Conservation (phyloP, 2,329 filamentous ascomycete genomes). For the Colletotrichum scovillei region DNA sequence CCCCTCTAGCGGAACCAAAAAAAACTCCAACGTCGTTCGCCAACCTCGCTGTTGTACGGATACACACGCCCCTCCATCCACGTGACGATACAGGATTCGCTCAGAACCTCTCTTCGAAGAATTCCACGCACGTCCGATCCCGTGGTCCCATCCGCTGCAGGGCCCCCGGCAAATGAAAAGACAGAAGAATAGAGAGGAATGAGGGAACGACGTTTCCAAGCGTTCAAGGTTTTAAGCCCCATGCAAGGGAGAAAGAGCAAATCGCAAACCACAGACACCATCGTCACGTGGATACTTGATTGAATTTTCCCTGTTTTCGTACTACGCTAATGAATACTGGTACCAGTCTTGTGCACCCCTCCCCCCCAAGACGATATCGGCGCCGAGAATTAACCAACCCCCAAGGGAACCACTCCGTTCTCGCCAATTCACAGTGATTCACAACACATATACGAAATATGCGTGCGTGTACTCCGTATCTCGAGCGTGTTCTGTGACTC, state of each 20-base stretch:
- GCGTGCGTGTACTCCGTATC: not conserved
- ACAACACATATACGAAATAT: conserved; percentile 5
- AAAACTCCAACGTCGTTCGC: conserved; percentile 6
- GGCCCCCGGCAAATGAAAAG: not conserved
- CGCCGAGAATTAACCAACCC: not conserved
- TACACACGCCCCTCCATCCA: conserved; percentile 4
- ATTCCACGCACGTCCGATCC: conserved; percentile 19
- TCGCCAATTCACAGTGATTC: conserved; percentile 33
- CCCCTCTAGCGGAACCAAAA: conserved; percentile 2
- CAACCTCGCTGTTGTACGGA: not conserved
- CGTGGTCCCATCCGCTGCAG: conserved; percentile 20
- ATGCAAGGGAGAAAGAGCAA: conserved; percentile 3
- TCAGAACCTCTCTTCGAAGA: not conserved
- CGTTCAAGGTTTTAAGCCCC: not conserved
- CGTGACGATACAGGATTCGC: conserved; percentile 17
- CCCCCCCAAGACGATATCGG: not conserved
- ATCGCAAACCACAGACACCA: conserved; percentile 21
- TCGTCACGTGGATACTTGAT: conserved; percentile 29
- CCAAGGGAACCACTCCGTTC: conserved; percentile 3
- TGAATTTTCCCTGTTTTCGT: conserved; percentile 21
- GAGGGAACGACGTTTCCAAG: not conserved
- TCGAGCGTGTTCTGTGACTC: conserved; percentile 17
- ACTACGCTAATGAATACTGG: not conserved
- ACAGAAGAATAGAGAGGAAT: not conserved
- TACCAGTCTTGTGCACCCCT: not conserved